These are phyloP conservation scores for Pseudocercospora macadamiae DNA, from an alignment of 2,329 filamentous ascomycete genomes.

Conservation along the genomic window DNA sequence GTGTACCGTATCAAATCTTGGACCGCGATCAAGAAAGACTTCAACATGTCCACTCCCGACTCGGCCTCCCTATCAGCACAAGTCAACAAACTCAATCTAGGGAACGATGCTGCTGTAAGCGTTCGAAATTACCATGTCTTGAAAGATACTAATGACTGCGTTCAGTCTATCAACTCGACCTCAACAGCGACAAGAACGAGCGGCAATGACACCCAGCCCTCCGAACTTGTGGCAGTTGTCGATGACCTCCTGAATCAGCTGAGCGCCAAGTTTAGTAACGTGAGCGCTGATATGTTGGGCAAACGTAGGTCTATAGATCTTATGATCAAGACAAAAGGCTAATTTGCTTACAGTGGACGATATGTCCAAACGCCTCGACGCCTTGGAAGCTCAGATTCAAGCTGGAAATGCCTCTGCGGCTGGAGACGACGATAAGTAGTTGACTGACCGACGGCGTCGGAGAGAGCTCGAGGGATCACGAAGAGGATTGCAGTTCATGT, in stretches of 20 bases:
- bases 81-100: constrained; percentile 30
- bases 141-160: background rate
- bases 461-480: too few relatives aligned
- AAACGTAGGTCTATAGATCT: constrained; percentile 67
- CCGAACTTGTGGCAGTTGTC: constrained; percentile 75
- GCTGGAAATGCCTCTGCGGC: constrained; percentile 48
- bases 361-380: constrained; percentile 85
- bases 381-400: constrained; percentile 73
- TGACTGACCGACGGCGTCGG: too few relatives aligned
- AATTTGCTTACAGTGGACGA: constrained; percentile 74
- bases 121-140: background rate
- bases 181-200: background rate
- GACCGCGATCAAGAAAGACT: background rate
- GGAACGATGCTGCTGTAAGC: constrained; percentile 1
- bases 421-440: background rate
- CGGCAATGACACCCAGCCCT: constrained; percentile 48
- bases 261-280: constrained; percentile 79
- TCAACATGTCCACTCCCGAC: constrained; percentile 25
- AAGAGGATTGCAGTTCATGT: too few relatives aligned
- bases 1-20: background rate
- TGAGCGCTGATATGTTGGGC: constrained; percentile 83
- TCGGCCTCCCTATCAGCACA: constrained; percentile 29
- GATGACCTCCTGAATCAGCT: constrained; percentile 86
- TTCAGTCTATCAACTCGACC: background rate
- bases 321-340: too few relatives aligned